These are phyloP conservation scores for Fusarium scirpi DNA, from an alignment of 2,329 filamentous ascomycete genomes.

Conservation along the genomic window DNA sequence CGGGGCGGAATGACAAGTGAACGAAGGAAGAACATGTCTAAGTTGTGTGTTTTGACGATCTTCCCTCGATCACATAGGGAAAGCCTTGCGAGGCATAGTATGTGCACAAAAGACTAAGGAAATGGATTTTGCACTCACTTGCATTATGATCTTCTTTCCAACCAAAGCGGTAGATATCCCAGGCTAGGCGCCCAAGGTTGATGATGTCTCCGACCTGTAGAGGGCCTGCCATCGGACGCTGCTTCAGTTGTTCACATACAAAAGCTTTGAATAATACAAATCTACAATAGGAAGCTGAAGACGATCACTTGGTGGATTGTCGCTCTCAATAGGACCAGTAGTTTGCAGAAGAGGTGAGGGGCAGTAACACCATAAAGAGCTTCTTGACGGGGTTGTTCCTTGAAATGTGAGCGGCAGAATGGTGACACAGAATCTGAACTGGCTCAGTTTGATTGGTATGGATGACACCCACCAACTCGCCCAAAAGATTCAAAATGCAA, in stretches of 20 bases:
- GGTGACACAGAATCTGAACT: slow-evolving; percentile 1
- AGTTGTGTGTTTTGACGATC: slow-evolving; percentile 3
- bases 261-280: slow-evolving; percentile 2
- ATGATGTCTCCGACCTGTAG: slow-evolving; percentile 50
- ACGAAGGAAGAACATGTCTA: not conserved
- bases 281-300: not conserved
- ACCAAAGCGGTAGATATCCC: slow-evolving; percentile 50
- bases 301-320: slow-evolving; percentile 6
- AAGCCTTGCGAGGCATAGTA: slow-evolving; percentile 36
- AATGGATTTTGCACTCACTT: slow-evolving; percentile 45
- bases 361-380: slow-evolving; percentile 27
- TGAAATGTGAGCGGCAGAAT: slow-evolving; percentile 9
- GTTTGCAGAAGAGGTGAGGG: slow-evolving; percentile 2
- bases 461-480: slow-evolving; percentile 1
- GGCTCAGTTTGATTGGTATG: slow-evolving; percentile 14
- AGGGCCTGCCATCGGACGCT: slow-evolving; percentile 42
- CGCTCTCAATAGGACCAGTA: slow-evolving; percentile 1
- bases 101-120: not conserved
- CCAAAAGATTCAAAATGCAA: slow-evolving; percentile 20
- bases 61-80: slow-evolving; percentile 1
- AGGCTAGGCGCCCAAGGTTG: slow-evolving; percentile 50
- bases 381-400: slow-evolving; percentile 6
- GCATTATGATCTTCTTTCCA: slow-evolving; percentile 52
- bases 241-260: slow-evolving; percentile 7
- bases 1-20: not conserved